Conservation (phyloP, 345 rosid species). For the Lenwebbia sp. region DNA sequence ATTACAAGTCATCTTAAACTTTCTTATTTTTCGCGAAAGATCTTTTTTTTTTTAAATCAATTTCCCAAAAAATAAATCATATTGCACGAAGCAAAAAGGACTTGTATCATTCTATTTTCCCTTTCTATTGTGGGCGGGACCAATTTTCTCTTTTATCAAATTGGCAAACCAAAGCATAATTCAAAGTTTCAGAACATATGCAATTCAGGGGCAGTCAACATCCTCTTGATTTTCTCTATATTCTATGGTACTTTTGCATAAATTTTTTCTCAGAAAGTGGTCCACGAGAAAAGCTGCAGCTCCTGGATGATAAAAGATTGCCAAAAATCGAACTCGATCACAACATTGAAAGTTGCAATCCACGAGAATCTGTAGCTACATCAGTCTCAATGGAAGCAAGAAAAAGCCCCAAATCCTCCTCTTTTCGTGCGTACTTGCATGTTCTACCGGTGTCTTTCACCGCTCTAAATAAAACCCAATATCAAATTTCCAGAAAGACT, state of each 20-base stretch:
- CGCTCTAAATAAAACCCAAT: not conserved
- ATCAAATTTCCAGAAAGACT: not conserved
- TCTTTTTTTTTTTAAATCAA: not conserved
- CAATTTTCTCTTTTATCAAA: not conserved
- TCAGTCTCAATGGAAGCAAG: not conserved
- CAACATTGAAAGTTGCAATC: not conserved
- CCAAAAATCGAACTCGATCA: not conserved
- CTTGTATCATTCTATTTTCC: not conserved
- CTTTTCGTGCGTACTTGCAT: not conserved
- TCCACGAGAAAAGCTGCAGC: not conserved
- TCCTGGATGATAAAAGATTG: not conserved
- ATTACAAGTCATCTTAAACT: not conserved
- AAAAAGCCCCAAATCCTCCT: not conserved
- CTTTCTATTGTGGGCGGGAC: not conserved
- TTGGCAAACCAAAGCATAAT: not conserved
- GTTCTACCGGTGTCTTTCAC: not conserved
- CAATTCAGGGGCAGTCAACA: not conserved
- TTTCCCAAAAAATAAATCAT: not conserved
- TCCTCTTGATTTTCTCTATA: not conserved
- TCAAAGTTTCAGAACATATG: not conserved
- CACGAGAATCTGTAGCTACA: not conserved
- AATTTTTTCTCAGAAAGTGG: not conserved
- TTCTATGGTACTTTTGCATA: not conserved
- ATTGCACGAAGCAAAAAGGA: not conserved
- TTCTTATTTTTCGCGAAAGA: not conserved